phyloP scores from a whole-genome alignment of 2,329 filamentous ascomycete species.

The Cordyceps fumosorosea region DNA sequence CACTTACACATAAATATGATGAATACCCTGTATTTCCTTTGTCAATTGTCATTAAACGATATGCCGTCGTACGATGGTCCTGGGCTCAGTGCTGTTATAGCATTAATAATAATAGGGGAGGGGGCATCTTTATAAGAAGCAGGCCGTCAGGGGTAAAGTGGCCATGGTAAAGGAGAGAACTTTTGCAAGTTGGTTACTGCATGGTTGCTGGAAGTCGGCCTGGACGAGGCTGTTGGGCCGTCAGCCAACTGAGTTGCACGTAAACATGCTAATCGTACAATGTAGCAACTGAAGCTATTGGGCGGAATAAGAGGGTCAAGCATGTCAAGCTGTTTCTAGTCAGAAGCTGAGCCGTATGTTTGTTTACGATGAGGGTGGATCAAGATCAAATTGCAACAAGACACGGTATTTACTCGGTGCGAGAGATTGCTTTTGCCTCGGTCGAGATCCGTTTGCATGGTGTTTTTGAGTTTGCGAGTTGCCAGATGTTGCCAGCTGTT shows the following conservation, averaged over 20 bases:
- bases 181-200: too few species aligned
- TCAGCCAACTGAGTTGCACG: background rate
- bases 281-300: background rate
- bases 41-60: background rate
- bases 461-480: background rate
- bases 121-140: background rate
- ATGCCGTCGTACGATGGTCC: background rate
- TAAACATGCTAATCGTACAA: background rate
- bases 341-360: background rate
- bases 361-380: background rate
- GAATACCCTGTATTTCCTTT: background rate
- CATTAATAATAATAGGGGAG: too few species aligned
- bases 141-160: background rate
- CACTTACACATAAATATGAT: background rate
- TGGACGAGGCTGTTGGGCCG: too few species aligned
- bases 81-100: background rate
- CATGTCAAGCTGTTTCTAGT: background rate
- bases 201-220: too few species aligned
- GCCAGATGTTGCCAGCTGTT: background rate
- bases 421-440: background rate
- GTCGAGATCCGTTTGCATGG: background rate
- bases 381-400: constrained; percentile 4
- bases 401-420: background rate
- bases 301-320: background rate
- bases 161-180: background rate